Percentiles rank a stretch among this genome's conserved stretches.
These are phyloP conservation scores for Toxoplasma gondii DNA, from an alignment of 169 alveolate species.

Conservation along the genomic window DNA sequence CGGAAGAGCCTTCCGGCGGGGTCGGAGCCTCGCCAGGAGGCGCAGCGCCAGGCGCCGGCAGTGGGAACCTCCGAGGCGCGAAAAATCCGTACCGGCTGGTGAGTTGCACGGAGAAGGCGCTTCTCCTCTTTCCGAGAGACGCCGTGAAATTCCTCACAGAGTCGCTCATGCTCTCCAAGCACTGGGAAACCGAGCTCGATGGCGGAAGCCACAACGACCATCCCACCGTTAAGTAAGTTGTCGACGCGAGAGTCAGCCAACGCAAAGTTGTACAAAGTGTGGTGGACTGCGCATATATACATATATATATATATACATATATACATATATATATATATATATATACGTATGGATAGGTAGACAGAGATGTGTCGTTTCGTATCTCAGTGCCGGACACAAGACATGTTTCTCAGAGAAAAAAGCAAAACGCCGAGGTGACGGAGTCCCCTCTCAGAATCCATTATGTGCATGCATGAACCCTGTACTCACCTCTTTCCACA, in stretches of 20 bases:
- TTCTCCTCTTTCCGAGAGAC: conserved; percentile 56
- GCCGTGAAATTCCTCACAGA: conserved; percentile 51
- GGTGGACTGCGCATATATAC: not conserved
- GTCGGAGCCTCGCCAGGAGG: conserved; percentile 4
- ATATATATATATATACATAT: not conserved
- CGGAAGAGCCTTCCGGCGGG: conserved; percentile 23
- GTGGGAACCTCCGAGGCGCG: conserved; percentile 5
- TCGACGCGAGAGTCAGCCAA: not conserved
- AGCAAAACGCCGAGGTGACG: no score
- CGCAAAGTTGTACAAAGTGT: not conserved
- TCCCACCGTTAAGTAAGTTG: conserved; percentile 59
- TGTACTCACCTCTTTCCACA: no score
- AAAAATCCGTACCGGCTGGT: conserved; percentile 52
- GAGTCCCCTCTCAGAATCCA: no score
- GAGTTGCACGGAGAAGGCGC: conserved; percentile 64
- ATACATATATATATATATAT: not conserved
- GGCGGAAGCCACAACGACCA: conserved; percentile 69
- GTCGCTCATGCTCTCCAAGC: conserved; percentile 54
- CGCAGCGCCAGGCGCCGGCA: conserved; percentile 18
- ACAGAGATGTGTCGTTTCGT: not conserved
- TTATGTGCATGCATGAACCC: no score
- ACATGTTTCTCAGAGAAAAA: no score
- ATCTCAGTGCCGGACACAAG: no score
- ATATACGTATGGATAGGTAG: not conserved
- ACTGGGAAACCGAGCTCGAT: conserved; percentile 68